Evolutionary conservation across 176 grass and related monocot genomes (phyloP), one percentile per base, ranked within the genome.

Genomic region (Rhynchospora pubera): DNA sequence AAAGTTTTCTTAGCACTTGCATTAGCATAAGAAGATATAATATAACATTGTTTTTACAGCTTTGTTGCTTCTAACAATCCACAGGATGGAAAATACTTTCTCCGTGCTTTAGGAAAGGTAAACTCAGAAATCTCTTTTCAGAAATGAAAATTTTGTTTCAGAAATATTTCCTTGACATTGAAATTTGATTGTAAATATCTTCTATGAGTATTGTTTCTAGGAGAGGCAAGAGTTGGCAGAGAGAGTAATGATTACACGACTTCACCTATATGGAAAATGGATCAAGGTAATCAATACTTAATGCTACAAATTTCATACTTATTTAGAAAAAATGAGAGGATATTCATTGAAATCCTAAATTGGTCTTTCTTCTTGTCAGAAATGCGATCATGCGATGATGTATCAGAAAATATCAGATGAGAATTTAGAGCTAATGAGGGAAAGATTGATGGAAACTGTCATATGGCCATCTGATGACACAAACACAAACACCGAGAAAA

Each of bases 211-310:
- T 56, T 47, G 2, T 6, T 61, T 74, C 8, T 34, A 97, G 93
- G 93, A 97, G 89, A 95, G 83, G 55, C 96, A 99, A 86, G 92
- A 95, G 55, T 82, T 99, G 42, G 96, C 92, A 6, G 92, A 99
- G 57, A 84, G 96, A 30, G 92, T 93, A 73, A 95, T 99, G 96
- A 78, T 95, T 65, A 99, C 96, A 0, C 85, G 96, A 50, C 91
- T 99, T 83, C 93, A 93, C 48, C 61, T 99, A 13, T 99, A 99
- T 24, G 93, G 91, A 6, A 88, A 91, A 93, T 99, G 94, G 94
- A 90, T 94, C 10, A 97, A 94, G 91, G 91, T 92, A 87, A 61
- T 1, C 2, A 58, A 82, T 9, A 62, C n/a, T 15, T 21, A 65
- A 15, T 16, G 18, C n/a, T n/a, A 48, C 24, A 47, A 76, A 73